A percentile compares a stretch with the other conserved stretches of the same genome.
phyloP scores from a whole-genome alignment of 108 stramenopile species.

The Aurantiochytrium sp. region DNA sequence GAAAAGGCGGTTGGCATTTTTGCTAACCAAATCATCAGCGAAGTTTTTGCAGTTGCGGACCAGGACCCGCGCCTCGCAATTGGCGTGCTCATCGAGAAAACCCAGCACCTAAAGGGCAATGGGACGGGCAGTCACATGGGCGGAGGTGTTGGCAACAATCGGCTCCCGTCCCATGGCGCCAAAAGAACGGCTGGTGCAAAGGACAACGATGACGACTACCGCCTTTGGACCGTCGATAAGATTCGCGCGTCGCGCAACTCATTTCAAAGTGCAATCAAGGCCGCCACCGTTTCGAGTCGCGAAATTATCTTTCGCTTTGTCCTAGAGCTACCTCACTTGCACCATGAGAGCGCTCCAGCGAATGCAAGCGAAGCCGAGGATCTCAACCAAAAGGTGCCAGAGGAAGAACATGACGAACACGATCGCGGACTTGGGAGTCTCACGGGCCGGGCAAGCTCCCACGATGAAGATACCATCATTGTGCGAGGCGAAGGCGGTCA shows the following conservation, averaged over 20 bases:
- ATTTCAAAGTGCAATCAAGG: background rate
- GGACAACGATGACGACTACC: background rate
- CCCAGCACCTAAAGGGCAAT: background rate
- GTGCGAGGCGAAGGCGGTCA: background rate
- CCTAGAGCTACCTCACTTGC: background rate
- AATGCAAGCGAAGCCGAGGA: too few species aligned
- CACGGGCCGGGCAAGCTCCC: background rate
- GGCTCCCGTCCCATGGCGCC: too few species aligned
- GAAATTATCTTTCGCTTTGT: background rate
- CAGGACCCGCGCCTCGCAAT: background rate
- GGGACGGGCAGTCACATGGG: background rate
- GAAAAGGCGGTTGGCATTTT: background rate
- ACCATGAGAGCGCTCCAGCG: background rate
- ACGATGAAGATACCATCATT: background rate
- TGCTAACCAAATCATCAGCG: background rate
- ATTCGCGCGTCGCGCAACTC: background rate
- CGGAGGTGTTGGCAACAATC: background rate
- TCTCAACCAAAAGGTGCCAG: too few species aligned
- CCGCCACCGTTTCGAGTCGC: background rate
- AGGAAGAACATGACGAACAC: background rate
- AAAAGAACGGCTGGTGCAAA: background rate
- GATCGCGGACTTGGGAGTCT: too few species aligned
- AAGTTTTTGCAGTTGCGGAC: background rate
- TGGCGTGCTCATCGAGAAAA: slow-evolving; percentile 1
- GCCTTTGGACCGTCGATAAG: background rate